These are phyloP conservation scores for Dictyostelium firmibasis DNA, from an alignment of 78 protist species.

Conservation along the genomic window DNA sequence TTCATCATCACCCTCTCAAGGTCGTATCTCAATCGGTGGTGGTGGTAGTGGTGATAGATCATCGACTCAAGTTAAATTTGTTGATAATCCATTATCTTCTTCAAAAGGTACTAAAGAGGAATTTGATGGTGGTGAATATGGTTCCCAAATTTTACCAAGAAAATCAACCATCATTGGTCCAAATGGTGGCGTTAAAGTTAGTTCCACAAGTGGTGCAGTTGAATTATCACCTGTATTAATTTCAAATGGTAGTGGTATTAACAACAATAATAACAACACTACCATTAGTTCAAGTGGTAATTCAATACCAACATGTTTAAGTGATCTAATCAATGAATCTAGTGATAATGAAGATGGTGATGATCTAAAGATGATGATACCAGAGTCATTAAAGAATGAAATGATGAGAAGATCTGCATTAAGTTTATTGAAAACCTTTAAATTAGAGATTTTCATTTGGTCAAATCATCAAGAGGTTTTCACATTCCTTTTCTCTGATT, in stretches of 20 bases:
- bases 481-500: slow-evolving; percentile 44
- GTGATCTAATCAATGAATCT: neutral
- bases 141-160: slow-evolving; percentile 49
- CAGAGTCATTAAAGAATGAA: slow-evolving; percentile 49
- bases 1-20: neutral
- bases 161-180: slow-evolving; percentile 12
- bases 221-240: slow-evolving; percentile 12
- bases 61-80: neutral
- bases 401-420: slow-evolving; percentile 41
- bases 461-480: slow-evolving; percentile 1
- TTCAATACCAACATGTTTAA: neutral
- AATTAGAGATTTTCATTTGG: slow-evolving; percentile 20
- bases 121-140: slow-evolving; percentile 44
- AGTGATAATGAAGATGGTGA: slow-evolving; percentile 17
- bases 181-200: slow-evolving; percentile 7
- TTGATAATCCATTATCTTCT: neutral
- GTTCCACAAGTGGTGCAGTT: neutral
- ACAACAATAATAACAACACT: neutral
- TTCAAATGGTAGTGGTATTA: neutral
- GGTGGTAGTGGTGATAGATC: neutral
- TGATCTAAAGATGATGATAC: neutral
- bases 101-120: slow-evolving; percentile 1
- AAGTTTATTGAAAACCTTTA: slow-evolving; percentile 24
- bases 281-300: neutral
- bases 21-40: neutral